Evolutionary conservation across 192 early-diverging fungal genomes (phyloP).

Genomic region (Obelidium mucronatum): DNA sequence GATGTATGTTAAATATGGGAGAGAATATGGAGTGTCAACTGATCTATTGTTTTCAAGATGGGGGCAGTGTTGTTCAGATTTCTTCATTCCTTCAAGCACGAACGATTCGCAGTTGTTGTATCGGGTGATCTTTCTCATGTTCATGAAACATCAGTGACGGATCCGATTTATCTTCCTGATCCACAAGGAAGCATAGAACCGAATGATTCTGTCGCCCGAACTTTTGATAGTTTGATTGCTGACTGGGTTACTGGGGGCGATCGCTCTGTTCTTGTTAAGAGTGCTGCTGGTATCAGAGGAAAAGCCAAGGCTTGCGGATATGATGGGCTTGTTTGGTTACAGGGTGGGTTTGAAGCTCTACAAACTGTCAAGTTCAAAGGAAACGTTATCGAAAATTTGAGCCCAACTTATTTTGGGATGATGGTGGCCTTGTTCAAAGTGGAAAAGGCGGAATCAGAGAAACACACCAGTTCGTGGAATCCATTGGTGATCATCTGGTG

Average conservation of each 20-base stretch:
- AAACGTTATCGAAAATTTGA: background rate
- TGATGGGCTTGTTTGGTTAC: conserved; percentile 15
- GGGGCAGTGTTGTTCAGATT: background rate
- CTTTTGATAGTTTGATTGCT: background rate
- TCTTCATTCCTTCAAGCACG: background rate
- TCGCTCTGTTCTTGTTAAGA: background rate
- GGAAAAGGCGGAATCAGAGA: no score
- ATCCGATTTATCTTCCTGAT: conserved; percentile 18
- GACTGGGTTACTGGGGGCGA: background rate
- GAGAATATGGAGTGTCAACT: no score
- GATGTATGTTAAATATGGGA: no score
- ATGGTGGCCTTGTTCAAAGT: conserved; percentile 11
- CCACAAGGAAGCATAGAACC: background rate
- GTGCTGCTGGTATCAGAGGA: background rate
- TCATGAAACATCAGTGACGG: background rate
- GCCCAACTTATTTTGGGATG: conserved; percentile 14
- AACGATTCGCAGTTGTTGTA: conserved; percentile 11
- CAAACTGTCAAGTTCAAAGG: background rate
- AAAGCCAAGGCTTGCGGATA: conserved; percentile 4
- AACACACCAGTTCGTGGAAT: no score
- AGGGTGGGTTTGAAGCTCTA: background rate
- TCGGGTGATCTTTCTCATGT: conserved; percentile 13
- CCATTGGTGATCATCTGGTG: no score
- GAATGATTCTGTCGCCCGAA: background rate
- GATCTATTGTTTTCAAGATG: no score